Conservation (phyloP, 306 rosid species). For the Vachellia collinsii region DNA sequence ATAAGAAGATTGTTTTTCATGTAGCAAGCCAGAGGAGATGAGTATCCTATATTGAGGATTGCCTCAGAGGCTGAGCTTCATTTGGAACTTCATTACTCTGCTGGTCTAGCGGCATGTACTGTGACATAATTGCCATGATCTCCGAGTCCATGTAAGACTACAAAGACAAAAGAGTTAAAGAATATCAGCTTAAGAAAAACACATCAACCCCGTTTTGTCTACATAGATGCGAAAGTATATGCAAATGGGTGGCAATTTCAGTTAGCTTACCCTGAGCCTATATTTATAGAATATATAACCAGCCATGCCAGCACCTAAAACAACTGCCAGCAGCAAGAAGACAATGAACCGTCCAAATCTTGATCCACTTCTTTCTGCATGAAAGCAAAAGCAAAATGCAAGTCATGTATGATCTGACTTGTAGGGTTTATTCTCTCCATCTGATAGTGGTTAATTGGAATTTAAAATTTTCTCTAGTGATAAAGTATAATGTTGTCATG, state of each 20-base stretch:
- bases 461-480: background rate
- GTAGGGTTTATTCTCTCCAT: background rate
- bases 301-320: slow-evolving; percentile 63
- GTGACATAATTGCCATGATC: slow-evolving; percentile 98
- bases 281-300: slow-evolving; percentile 95
- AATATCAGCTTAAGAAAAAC: background rate
- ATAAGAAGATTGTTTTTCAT: slow-evolving; percentile 7
- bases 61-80: slow-evolving; percentile 66
- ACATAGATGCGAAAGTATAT: background rate
- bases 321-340: slow-evolving; percentile 62
- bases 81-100: slow-evolving; percentile 59
- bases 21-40: slow-evolving; percentile 18
- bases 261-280: slow-evolving; percentile 78
- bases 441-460: background rate
- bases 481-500: too few relatives aligned
- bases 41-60: slow-evolving; percentile 55
- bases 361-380: slow-evolving; percentile 77
- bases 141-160: slow-evolving; percentile 99
- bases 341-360: slow-evolving; percentile 57
- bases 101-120: slow-evolving; percentile 95
- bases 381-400: slow-evolving; percentile 25
- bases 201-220: background rate
- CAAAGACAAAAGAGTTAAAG: slow-evolving; percentile 3
- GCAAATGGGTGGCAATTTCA: slow-evolving; percentile 17
- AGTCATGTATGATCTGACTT: background rate